phyloP scores from a whole-genome alignment of 768 basidiomycete genomes.

The Mycena belliarum region DNA sequence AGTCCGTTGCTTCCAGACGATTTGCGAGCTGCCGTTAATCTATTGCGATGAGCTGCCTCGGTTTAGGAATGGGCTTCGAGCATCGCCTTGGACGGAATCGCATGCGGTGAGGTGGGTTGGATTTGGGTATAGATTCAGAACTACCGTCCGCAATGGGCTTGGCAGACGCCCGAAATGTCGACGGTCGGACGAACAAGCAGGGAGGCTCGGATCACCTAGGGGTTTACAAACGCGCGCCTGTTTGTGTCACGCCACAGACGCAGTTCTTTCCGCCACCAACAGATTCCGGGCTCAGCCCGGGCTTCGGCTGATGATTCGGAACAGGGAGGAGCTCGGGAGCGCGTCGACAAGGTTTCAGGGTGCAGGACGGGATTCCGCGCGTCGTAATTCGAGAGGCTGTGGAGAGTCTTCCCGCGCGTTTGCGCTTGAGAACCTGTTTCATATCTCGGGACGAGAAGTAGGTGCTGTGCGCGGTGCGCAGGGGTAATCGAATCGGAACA shows the following conservation, averaged over 20 bases:
- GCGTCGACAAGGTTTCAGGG: no score
- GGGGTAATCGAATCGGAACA: constrained; percentile 1
- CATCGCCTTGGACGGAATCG: no score
- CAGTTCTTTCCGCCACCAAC: not conserved
- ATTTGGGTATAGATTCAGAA: not conserved
- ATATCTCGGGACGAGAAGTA: not conserved
- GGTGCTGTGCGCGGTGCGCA: not conserved
- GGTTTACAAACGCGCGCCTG: not conserved
- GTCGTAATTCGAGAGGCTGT: no score
- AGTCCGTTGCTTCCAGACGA: not conserved
- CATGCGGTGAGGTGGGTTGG: no score
- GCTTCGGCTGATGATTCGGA: not conserved
- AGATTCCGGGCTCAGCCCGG: not conserved
- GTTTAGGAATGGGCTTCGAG: no score
- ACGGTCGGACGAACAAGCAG: no score
- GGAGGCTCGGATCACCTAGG: not conserved
- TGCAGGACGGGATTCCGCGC: no score
- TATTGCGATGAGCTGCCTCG: no score
- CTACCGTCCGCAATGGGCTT: no score
- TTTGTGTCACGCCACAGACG: not conserved
- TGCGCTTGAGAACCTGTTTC: not conserved
- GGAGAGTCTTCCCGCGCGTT: no score
- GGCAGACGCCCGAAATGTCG: no score
- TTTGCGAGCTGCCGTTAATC: not conserved
- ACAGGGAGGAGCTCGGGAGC: not conserved